Evolutionary conservation across 1,139 yeast species (phyloP).

Genomic region (Debaryomyces coudertii): DNA sequence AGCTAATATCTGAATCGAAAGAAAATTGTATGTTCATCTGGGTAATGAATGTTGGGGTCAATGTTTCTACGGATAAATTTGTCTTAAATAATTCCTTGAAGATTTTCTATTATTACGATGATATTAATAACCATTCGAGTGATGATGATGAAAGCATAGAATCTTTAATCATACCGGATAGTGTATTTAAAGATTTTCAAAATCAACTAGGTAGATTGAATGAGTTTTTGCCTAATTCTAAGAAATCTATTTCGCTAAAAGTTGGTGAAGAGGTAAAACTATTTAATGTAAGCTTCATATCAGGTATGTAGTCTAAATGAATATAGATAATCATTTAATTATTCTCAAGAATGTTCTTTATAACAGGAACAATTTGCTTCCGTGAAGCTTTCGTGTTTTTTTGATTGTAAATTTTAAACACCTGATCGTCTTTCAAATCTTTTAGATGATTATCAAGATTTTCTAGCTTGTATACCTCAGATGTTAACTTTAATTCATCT

Average conservation of each 20-base stretch:
- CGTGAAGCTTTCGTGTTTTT: slow-evolving; percentile 65
- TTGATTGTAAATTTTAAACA: slow-evolving; percentile 51
- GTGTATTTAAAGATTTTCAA: slow-evolving; percentile 29
- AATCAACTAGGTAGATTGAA: slow-evolving; percentile 29
- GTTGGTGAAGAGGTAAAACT: slow-evolving; percentile 24
- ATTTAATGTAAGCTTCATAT: slow-evolving; percentile 27
- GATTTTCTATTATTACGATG: slow-evolving; percentile 36
- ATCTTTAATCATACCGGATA: slow-evolving; percentile 30
- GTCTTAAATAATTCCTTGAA: slow-evolving; percentile 39
- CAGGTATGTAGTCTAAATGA: slow-evolving; percentile 7
- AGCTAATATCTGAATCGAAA: slow-evolving; percentile 64
- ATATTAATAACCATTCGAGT: slow-evolving; percentile 17
- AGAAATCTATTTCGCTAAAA: slow-evolving; percentile 22
- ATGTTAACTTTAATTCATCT: slow-evolving; percentile 34
- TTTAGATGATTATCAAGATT: slow-evolving; percentile 14
- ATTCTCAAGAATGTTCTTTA: slow-evolving; percentile 36
- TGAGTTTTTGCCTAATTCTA: slow-evolving; percentile 32
- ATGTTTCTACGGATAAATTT: slow-evolving; percentile 25
- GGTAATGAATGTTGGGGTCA: slow-evolving; percentile 58
- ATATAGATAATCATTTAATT: neutral
- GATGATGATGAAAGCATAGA: slow-evolving; percentile 39
- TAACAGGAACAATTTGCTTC: slow-evolving; percentile 81
- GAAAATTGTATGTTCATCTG: slow-evolving; percentile 66
- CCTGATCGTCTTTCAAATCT: slow-evolving; percentile 17
- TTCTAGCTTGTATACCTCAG: slow-evolving; percentile 20